Percentiles rank a stretch among this genome's conserved stretches.
Evolutionary conservation across 148 eudicot species (phyloP).

Genomic region (Dianthus caryophyllus): DNA sequence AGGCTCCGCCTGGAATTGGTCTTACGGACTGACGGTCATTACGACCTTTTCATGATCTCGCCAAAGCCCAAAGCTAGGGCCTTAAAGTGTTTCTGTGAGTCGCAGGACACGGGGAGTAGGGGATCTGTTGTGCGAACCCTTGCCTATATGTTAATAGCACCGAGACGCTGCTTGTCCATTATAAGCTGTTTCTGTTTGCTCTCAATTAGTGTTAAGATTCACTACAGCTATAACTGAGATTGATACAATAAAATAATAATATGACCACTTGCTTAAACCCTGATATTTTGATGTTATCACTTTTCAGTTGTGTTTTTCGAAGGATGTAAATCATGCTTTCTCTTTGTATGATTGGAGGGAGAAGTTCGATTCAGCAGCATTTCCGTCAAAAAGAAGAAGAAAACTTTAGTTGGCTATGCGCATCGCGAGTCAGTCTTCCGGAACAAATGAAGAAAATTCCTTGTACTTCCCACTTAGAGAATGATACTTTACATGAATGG

Average conservation of each 20-base stretch:
- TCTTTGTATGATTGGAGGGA: not conserved
- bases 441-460: slow-evolving; percentile 13
- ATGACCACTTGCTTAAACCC: not conserved
- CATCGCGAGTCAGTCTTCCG: not conserved
- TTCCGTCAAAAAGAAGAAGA: not conserved
- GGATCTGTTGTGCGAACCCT: too few relatives aligned
- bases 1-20: not conserved
- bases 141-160: too few relatives aligned
- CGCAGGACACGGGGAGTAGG: too few relatives aligned
- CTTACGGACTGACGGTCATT: not conserved
- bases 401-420: not conserved
- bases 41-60: not conserved
- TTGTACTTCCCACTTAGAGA: slow-evolving; percentile 32
- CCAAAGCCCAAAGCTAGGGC: not conserved
- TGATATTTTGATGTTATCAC: not conserved
- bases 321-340: slow-evolving; percentile 1
- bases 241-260: not conserved
- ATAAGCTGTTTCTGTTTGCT: not conserved
- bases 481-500: slow-evolving; percentile 31
- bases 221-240: not conserved
- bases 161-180: not conserved
- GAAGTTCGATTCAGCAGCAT: not conserved
- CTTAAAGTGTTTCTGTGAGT: not conserved
- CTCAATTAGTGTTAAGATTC: not conserved
- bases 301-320: not conserved